phyloP scores from a whole-genome alignment of 2,329 filamentous ascomycete genomes.

The Cladorrhinum sp. region DNA sequence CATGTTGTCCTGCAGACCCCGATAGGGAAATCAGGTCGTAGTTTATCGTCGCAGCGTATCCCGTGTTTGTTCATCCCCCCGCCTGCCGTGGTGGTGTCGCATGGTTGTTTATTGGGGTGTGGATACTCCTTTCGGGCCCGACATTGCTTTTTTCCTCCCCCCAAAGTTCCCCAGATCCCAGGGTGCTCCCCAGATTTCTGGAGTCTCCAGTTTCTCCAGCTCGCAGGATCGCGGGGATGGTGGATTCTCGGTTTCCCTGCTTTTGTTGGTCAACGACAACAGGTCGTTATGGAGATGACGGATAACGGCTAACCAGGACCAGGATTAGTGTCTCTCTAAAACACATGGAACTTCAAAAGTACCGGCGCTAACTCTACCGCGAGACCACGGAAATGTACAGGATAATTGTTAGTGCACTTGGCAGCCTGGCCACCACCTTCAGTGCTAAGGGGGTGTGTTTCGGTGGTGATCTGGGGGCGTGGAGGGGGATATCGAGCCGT shows the following conservation, averaged over 20 bases:
- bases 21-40: not conserved
- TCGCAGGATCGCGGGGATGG: too few relatives aligned
- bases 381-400: not conserved
- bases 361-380: not conserved
- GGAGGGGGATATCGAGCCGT: not conserved
- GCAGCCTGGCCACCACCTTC: not conserved
- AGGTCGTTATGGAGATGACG: not conserved
- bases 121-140: not conserved
- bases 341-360: not conserved
- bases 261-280: too few relatives aligned
- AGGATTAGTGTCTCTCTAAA: not conserved
- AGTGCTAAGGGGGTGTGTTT: slow-evolving; percentile 10
- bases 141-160: not conserved
- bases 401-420: slow-evolving; percentile 1
- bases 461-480: not conserved
- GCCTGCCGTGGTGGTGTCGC: not conserved
- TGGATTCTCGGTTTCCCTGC: too few relatives aligned
- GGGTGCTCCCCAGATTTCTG: not conserved
- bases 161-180: not conserved
- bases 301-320: not conserved
- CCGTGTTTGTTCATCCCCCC: not conserved
- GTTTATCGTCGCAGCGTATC: not conserved
- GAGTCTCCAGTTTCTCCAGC: not conserved
- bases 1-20: too few relatives aligned
- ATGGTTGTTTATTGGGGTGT: not conserved